These are phyloP conservation scores for Metschnikowia sp. DNA, from an alignment of 805 yeast species.

Conservation along the genomic window DNA sequence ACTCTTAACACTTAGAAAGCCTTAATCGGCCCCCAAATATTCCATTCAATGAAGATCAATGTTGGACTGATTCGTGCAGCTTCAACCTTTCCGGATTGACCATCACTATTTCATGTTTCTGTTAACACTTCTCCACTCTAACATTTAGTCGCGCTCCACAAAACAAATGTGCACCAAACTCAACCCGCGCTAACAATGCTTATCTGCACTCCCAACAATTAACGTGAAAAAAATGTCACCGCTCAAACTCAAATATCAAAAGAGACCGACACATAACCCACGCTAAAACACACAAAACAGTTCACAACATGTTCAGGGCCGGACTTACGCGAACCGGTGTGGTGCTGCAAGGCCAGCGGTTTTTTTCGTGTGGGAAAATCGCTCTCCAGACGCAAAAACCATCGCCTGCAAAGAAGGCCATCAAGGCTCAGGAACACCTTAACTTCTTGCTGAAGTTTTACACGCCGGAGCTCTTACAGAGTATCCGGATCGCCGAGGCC, in stretches of 20 bases:
- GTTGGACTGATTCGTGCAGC: too few relatives aligned
- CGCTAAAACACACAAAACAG: neutral
- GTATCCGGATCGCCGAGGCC: conserved; percentile 78
- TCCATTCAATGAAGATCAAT: too few relatives aligned
- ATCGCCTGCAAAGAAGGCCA: neutral
- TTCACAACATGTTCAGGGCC: conserved; percentile 1
- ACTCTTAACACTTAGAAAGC: too few relatives aligned
- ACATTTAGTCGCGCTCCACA: too few relatives aligned
- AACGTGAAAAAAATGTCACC: neutral
- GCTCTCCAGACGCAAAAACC: neutral
- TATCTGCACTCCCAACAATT: too few relatives aligned
- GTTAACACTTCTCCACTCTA: too few relatives aligned
- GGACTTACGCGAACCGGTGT: conserved; percentile 1
- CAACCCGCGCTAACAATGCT: too few relatives aligned
- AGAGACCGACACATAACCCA: neutral
- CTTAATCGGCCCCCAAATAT: too few relatives aligned
- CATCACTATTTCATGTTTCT: too few relatives aligned
- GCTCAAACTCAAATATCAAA: neutral
- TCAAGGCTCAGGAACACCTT: conserved; percentile 39
- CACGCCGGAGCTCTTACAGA: conserved; percentile 74
- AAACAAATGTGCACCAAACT: too few relatives aligned
- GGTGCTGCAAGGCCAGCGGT: neutral
- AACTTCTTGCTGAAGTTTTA: conserved; percentile 69
- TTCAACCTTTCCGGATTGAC: too few relatives aligned
- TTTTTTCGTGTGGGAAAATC: neutral